A percentile compares a stretch with the other conserved stretches of the same genome.
phyloP scores from a whole-genome alignment of 306 rosid genomes.

The Malus asiatica region DNA sequence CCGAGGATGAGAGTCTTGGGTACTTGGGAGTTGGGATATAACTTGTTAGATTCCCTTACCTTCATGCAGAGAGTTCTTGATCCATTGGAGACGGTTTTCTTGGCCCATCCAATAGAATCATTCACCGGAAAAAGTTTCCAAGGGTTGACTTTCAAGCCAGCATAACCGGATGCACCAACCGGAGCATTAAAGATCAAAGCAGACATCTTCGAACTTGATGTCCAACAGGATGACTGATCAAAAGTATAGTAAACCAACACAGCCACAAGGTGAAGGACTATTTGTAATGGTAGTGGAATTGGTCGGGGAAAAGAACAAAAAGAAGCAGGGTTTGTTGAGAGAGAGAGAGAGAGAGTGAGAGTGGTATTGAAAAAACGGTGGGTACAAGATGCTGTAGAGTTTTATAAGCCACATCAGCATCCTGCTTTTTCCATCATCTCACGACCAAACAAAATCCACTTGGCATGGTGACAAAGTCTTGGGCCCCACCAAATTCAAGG shows the following conservation, averaged over 20 bases:
- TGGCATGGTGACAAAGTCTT: neutral
- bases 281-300: too few relatives aligned
- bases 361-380: slow-evolving; percentile 21
- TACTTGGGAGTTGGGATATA: neutral
- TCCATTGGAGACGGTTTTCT: slow-evolving; percentile 49
- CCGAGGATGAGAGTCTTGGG: neutral
- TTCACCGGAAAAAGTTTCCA: slow-evolving; percentile 21
- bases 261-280: too few relatives aligned
- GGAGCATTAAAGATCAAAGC: slow-evolving; percentile 23
- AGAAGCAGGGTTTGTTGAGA: slow-evolving; percentile 1
- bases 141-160: slow-evolving; percentile 42
- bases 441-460: neutral
- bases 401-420: slow-evolving; percentile 4
- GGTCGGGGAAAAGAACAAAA: slow-evolving; percentile 17
- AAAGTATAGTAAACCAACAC: too few relatives aligned
- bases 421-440: neutral
- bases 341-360: neutral
- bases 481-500: slow-evolving; percentile 16
- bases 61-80: slow-evolving; percentile 58
- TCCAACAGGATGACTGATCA: neutral
- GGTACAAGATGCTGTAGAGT: slow-evolving; percentile 20
- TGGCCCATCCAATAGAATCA: slow-evolving; percentile 33
- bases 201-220: slow-evolving; percentile 35
- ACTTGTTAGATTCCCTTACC: slow-evolving; percentile 28
- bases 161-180: slow-evolving; percentile 23